phyloP scores from a whole-genome alignment of 2,329 filamentous ascomycete genomes.

The Colletotrichum lupini region DNA sequence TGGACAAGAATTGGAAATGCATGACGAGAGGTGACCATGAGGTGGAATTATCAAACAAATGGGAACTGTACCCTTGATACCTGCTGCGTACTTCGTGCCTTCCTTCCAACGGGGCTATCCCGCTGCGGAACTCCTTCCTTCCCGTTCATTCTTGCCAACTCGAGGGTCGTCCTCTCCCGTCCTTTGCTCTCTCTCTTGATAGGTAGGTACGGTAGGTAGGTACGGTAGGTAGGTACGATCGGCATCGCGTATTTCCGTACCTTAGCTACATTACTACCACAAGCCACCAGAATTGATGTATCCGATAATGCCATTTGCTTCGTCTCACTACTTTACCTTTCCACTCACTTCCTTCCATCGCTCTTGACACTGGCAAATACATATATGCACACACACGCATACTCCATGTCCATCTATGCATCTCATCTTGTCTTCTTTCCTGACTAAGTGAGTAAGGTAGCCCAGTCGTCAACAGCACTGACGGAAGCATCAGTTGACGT shows the following conservation, averaged over 20 bases:
- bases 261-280: too few relatives aligned
- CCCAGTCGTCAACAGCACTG: not conserved
- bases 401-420: not conserved
- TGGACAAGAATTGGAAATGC: not conserved
- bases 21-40: too few relatives aligned
- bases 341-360: not conserved
- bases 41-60: not conserved
- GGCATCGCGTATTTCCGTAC: not conserved
- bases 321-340: too few relatives aligned
- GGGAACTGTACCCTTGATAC: not conserved
- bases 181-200: not conserved
- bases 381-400: too few relatives aligned
- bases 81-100: not conserved
- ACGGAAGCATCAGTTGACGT: slow-evolving; percentile 8
- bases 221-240: not conserved
- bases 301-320: too few relatives aligned
- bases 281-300: too few relatives aligned
- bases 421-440: too few relatives aligned
- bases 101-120: not conserved
- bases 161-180: too few relatives aligned
- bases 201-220: not conserved
- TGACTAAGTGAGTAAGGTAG: not conserved
- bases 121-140: not conserved
- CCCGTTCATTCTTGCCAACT: not conserved
- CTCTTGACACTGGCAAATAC: too few relatives aligned